Evolutionary conservation across 306 rosid genomes (phyloP), one percentile per base, ranked within the genome.

Genomic region (Pyrus communis): DNA sequence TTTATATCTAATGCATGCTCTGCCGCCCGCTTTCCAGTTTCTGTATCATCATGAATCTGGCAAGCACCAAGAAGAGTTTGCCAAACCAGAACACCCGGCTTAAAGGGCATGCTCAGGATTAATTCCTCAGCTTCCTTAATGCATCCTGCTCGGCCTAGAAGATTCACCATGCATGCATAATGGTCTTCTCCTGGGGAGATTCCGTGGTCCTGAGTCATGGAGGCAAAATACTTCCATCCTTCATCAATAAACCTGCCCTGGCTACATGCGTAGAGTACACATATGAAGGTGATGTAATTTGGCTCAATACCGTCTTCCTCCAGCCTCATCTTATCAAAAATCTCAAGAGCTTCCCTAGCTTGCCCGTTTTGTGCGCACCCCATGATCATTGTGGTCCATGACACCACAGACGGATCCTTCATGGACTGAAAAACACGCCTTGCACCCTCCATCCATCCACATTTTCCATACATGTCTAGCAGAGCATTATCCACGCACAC

Each of bases 381-480:
- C 91, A 89, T 91, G 55, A 91, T 86, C 93, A 91, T 77, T 40
- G 97, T 82, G 60, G 93, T 91, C 97, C 95, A 91, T 4, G 97
- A 84, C 75, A 91, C 78, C 15, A 91, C 88, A 55, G 97, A 82
- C 61, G 67, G 85, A 63, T 83, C 86, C 54, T 69, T 79, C 91
- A 89, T 91, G 0, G 80, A 82, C 63, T 19, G 64, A 72, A 91
- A 91, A 58, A 84, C 42, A 69, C 42, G 62, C 83, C 83, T 57
- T 54, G 89, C 85, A 64, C 87, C 76, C 61, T 69, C 81, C 95
- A 91, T 67, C 73, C 90, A 89, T 59, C 95, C 95, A 81, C 93
- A 83, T 86, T 91, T 91, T 77, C 90, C 93, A 84, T 91, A 91
- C 97, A 91, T 89, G 82, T 91, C 97, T 45, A 91, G 88, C 71